Conservation (phyloP, 768 basidiomycete species). For the Ramaria rubella region DNA sequence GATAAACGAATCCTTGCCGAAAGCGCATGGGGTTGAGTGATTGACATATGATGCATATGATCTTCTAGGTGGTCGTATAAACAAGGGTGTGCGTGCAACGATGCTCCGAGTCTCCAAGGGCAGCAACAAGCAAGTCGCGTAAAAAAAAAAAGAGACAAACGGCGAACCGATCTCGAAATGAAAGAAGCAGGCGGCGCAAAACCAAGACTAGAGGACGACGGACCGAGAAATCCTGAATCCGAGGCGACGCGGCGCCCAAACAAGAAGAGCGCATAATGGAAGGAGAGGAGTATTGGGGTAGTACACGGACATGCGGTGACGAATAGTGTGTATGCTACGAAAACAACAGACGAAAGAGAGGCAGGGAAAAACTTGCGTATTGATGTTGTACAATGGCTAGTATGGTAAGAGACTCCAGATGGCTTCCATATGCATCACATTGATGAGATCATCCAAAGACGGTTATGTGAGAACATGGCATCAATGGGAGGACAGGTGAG, state of each 20-base stretch:
- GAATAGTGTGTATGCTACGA: conserved; percentile 11
- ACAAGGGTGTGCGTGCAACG: not conserved
- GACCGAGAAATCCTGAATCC: conserved; percentile 2
- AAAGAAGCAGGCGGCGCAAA: not conserved
- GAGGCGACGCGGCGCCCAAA: not conserved
- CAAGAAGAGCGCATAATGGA: not conserved
- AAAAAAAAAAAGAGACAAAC: too few species aligned
- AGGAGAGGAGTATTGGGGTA: not conserved
- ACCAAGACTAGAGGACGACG: conserved; percentile 3
- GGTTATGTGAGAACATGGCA: not conserved
- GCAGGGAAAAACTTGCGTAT: conserved; percentile 4
- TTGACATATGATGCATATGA: conserved; percentile 2
- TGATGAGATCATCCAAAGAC: not conserved
- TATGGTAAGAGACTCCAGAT: not conserved
- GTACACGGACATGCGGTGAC: not conserved
- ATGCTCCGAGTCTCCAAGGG: conserved; percentile 1
- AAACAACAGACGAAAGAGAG: conserved; percentile 8
- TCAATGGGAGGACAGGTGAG: not conserved
- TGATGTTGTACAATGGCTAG: conserved; percentile 12
- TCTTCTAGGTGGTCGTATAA: conserved; percentile 7
- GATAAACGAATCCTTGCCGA: too few species aligned
- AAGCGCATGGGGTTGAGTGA: not conserved
- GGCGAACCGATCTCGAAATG: not conserved
- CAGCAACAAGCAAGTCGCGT: not conserved
- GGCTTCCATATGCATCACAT: not conserved